Evolutionary conservation across 148 eudicot genomes (phyloP).

Genomic region (Polygonum aviculare): DNA sequence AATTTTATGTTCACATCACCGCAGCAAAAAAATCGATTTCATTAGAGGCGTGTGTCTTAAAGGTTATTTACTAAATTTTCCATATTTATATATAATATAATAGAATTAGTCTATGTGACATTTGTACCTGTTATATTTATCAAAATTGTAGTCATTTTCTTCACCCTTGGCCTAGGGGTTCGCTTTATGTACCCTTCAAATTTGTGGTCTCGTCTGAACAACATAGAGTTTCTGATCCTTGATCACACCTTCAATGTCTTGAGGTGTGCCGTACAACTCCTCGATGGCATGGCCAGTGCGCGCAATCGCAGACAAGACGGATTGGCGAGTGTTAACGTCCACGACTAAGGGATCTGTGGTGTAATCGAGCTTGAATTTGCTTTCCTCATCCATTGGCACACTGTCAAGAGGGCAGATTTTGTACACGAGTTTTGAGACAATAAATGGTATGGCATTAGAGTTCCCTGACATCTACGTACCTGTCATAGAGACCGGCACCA

Average conservation of each 20-base stretch:
- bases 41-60: too few species aligned
- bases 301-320: constrained; percentile 71
- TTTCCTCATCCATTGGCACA: constrained; percentile 97
- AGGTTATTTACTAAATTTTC: too few species aligned
- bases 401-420: constrained; percentile 25
- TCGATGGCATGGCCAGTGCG: constrained; percentile 73
- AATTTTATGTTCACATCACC: too few species aligned
- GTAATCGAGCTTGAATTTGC: constrained; percentile 67
- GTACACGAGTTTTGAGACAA: not conserved
- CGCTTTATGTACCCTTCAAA: constrained; percentile 20
- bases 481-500: constrained; percentile 96
- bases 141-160: not conserved
- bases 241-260: constrained; percentile 96
- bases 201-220: constrained; percentile 98
- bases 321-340: constrained; percentile 47
- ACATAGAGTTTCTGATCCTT: constrained; percentile 78
- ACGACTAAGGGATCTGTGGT: constrained; percentile 58
- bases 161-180: not conserved
- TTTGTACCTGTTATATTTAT: not conserved
- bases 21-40: too few species aligned
- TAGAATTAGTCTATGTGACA: not conserved
- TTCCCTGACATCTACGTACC: constrained; percentile 47
- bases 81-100: too few species aligned
- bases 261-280: constrained; percentile 83
- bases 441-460: not conserved